Percentiles rank a stretch among this genome's conserved stretches.
Conservation (phyloP, 2,329 filamentous ascomycete species). For the Colletotrichum caudatum region DNA sequence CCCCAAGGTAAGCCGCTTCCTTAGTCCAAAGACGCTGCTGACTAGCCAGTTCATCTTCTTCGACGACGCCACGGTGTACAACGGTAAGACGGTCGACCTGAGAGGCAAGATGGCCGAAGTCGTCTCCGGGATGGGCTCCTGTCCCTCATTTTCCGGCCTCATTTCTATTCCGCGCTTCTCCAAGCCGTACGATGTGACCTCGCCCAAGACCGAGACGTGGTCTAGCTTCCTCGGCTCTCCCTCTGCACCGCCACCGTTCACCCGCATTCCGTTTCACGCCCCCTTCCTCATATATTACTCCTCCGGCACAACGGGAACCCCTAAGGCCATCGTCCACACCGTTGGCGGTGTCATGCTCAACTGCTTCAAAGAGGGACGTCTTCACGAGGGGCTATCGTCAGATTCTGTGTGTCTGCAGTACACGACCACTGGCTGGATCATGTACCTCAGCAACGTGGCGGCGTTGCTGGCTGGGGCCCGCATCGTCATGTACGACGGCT, state of each 20-base stretch:
- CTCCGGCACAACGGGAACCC: slow-evolving; percentile 83
- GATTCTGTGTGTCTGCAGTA: slow-evolving; percentile 64
- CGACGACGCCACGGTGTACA: slow-evolving; percentile 84
- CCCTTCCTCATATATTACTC: slow-evolving; percentile 84
- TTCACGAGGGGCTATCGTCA: slow-evolving; percentile 59
- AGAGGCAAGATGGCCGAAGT: slow-evolving; percentile 78
- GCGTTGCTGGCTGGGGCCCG: slow-evolving; percentile 71
- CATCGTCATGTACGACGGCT: slow-evolving; percentile 83
- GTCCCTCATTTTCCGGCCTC: slow-evolving; percentile 71
- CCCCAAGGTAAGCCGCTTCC: slow-evolving; percentile 66
- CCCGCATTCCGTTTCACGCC: slow-evolving; percentile 75
- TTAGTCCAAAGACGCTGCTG: neutral
- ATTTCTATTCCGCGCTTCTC: slow-evolving; percentile 76
- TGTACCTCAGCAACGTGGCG: slow-evolving; percentile 77
- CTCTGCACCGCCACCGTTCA: slow-evolving; percentile 61
- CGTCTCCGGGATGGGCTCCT: slow-evolving; percentile 70
- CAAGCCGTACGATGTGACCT: slow-evolving; percentile 68
- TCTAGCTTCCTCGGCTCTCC: slow-evolving; percentile 57
- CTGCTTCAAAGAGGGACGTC: slow-evolving; percentile 67
- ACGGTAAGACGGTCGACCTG: slow-evolving; percentile 80
- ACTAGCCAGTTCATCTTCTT: slow-evolving; percentile 76
- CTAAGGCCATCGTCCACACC: slow-evolving; percentile 88
- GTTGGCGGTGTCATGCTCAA: slow-evolving; percentile 72
- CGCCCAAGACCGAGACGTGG: slow-evolving; percentile 58
- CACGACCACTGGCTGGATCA: slow-evolving; percentile 86